Base-by-base conservation (phyloP, 169 alveolate genomes). In the Plasmodium cynomolgi region DNA sequence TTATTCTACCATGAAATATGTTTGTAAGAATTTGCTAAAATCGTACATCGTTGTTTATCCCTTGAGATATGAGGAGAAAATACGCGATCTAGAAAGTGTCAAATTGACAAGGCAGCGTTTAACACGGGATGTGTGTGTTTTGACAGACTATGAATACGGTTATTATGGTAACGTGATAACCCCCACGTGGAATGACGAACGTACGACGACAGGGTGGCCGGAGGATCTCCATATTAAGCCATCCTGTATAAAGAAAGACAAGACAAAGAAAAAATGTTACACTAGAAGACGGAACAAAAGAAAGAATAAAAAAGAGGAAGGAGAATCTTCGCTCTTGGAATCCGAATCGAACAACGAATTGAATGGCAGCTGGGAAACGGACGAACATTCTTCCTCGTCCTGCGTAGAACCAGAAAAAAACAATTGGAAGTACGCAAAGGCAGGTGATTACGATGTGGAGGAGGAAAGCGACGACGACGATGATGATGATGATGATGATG, bases 1-100 rank as follows among this genome's bases (percentile, higher is more conserved):
- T 8, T 90, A 90, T 50, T 34, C 81, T 6, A 73, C 84, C 33
- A 90, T 90, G 94, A 90, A 80, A 90, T 90, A 90, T 39, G 82
- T 81, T 0, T 33, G 77, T 34, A 29, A 20, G 31, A 58, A 80
- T 68, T 80, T 90, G 58, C 54, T 80, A 58, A 90, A 90, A 58
- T 62, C 82, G 31, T 90, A 90, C 74, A 13, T 90, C 13, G 72
- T 90, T 68, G 33, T 90, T 33, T 39, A 68, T 39, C 94, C 94
- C 3, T 9, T 56, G 31, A 34, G 26, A 3, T 31, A 20, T 39
- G 50, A 31, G 34, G 37, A 79, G 26, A 26, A 29, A 56, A 62
- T 29, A 23, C 11, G 41, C 72, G 58, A 13, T 71, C 17, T 39
- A 11, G 39, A 37, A 26, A 58, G 47, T 29, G 31, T 80, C 9